Evolutionary conservation across 2,329 filamentous ascomycete species (phyloP).

Genomic region (Fusarium sp.): DNA sequence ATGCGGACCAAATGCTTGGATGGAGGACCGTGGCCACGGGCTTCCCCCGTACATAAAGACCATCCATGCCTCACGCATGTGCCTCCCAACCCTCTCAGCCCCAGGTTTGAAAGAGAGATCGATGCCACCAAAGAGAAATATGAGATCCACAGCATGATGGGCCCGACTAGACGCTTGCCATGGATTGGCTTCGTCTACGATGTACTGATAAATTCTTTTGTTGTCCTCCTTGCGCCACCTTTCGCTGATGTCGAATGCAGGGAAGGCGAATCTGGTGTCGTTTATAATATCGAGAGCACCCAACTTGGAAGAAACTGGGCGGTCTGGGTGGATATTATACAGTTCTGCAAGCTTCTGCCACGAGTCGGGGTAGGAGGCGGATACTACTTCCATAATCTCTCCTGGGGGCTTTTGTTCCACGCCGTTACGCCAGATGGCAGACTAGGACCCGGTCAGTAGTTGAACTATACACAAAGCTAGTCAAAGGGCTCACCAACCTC

Average conservation of each 20-base stretch:
- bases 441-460: slow-evolving; percentile 44
- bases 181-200: slow-evolving; percentile 63
- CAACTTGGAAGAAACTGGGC: slow-evolving; percentile 57
- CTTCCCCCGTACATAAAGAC: slow-evolving; percentile 54
- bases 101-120: slow-evolving; percentile 54
- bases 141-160: slow-evolving; percentile 64
- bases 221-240: slow-evolving; percentile 33
- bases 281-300: slow-evolving; percentile 59
- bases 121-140: slow-evolving; percentile 61
- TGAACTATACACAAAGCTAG: not conserved
- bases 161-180: slow-evolving; percentile 63
- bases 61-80: slow-evolving; percentile 60
- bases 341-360: slow-evolving; percentile 52
- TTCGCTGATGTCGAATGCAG: slow-evolving; percentile 37
- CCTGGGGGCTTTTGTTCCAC: slow-evolving; percentile 54
- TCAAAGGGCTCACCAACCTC: slow-evolving; percentile 50
- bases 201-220: slow-evolving; percentile 56
- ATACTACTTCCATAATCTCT: slow-evolving; percentile 55
- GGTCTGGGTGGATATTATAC: slow-evolving; percentile 59
- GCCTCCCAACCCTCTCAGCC: slow-evolving; percentile 52
- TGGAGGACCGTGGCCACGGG: slow-evolving; percentile 53
- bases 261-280: slow-evolving; percentile 52
- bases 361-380: slow-evolving; percentile 47
- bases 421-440: slow-evolving; percentile 61
- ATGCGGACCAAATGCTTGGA: slow-evolving; percentile 56